These are phyloP conservation scores for Fusarium musae DNA, from an alignment of 2,329 filamentous ascomycete genomes.

Conservation along the genomic window DNA sequence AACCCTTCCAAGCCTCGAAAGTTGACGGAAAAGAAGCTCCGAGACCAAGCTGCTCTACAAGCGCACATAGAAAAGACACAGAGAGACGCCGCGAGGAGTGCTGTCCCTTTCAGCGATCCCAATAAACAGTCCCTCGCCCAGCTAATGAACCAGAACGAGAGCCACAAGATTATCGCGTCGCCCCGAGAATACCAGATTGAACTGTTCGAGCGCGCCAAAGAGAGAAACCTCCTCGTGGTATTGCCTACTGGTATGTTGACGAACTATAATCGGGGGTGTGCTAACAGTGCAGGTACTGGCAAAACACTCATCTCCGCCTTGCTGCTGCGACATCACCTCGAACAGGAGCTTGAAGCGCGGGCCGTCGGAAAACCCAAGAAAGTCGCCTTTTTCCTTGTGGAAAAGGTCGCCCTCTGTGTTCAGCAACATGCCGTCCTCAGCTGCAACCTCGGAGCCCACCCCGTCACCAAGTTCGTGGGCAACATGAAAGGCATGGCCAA, in stretches of 20 bases:
- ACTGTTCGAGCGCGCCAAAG: slow-evolving; percentile 87
- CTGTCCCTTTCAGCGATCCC: slow-evolving; percentile 41
- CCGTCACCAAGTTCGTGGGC: slow-evolving; percentile 80
- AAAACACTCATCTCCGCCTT: slow-evolving; percentile 97
- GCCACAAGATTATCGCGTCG: slow-evolving; percentile 72
- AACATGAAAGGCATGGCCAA: slow-evolving; percentile 63
- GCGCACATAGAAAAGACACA: slow-evolving; percentile 54
- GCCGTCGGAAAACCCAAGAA: slow-evolving; percentile 67
- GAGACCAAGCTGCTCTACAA: slow-evolving; percentile 63
- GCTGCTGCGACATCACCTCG: slow-evolving; percentile 79
- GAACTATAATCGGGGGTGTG: fast-evolving
- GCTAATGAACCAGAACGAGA: slow-evolving; percentile 52
- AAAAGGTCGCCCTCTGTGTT: slow-evolving; percentile 89
- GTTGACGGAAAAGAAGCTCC: slow-evolving; percentile 59
- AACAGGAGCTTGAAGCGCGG: slow-evolving; percentile 79
- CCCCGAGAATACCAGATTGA: slow-evolving; percentile 93
- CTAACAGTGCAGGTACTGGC: slow-evolving; percentile 73
- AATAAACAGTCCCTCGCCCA: slow-evolving; percentile 48
- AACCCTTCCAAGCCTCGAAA: slow-evolving; percentile 50
- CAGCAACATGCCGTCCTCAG: slow-evolving; percentile 88
- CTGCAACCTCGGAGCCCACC: slow-evolving; percentile 78
- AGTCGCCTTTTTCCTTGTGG: slow-evolving; percentile 88
- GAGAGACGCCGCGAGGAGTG: slow-evolving; percentile 48
- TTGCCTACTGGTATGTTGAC: slow-evolving; percentile 78
- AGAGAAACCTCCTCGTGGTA: slow-evolving; percentile 89